Conservation (phyloP, 2,329 filamentous ascomycete genomes). For the Pseudogymnoascus sp. region DNA sequence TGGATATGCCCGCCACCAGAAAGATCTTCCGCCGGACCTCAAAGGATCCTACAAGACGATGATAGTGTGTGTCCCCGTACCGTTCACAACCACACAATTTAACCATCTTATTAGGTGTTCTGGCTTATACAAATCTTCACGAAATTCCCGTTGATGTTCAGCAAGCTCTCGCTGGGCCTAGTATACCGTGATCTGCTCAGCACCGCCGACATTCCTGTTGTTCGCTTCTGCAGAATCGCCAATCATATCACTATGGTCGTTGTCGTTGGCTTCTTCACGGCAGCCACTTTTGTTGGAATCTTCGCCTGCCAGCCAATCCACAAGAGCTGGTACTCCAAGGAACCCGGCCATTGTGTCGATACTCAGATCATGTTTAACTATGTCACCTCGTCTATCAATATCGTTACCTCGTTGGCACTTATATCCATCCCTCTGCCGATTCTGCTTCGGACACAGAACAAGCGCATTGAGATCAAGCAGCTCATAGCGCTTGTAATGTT, state of each 20-base stretch:
- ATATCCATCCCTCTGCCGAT: slow-evolving; percentile 13
- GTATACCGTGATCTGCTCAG: slow-evolving; percentile 12
- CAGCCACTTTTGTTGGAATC: slow-evolving; percentile 9
- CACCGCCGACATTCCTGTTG: not conserved
- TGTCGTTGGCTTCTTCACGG: slow-evolving; percentile 9
- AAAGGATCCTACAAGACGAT: slow-evolving; percentile 4
- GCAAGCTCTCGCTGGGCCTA: slow-evolving; percentile 13
- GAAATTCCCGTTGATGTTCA: slow-evolving; percentile 12
- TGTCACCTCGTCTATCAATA: slow-evolving; percentile 13
- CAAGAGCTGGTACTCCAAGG: slow-evolving; percentile 4
- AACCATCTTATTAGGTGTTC: slow-evolving; percentile 5
- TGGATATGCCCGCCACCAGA: slow-evolving; percentile 4
- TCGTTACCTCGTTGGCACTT: slow-evolving; percentile 11
- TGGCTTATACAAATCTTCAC: slow-evolving; percentile 16
- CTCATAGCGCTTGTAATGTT: slow-evolving; percentile 15
- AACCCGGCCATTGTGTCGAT: slow-evolving; percentile 11
- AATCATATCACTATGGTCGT: slow-evolving; percentile 9
- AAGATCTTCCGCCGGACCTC: not conserved
- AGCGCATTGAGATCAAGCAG: slow-evolving; percentile 11
- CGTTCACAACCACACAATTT: not conserved
- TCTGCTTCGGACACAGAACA: slow-evolving; percentile 8
- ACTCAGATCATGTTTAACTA: slow-evolving; percentile 10
- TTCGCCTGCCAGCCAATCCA: slow-evolving; percentile 9
- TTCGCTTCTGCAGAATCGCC: slow-evolving; percentile 9
- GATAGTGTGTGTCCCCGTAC: not conserved